Base-by-base conservation (phyloP, 2,329 filamentous ascomycete genomes). In the Aspergillus udagawae region DNA sequence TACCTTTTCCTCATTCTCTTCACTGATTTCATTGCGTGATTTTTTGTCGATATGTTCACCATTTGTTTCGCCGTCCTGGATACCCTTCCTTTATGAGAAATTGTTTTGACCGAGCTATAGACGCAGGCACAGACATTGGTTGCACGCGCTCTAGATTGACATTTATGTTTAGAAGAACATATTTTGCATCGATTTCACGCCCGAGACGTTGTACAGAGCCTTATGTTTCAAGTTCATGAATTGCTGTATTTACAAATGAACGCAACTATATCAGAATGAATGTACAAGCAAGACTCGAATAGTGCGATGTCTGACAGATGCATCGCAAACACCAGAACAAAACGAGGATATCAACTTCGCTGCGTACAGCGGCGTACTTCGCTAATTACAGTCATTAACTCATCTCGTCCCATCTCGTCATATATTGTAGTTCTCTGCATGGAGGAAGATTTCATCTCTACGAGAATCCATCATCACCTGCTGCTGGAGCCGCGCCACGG, bases 381-480 rank as follows among this genome's bases (percentile, higher is more conserved):
- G 32, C 32, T 17, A 38, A 38, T 45, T 23, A 17, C 42, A 45
- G 42, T 20, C 42, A 45, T 45, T 20, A 10, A 42, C 42, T 58
- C 12, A 21, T 51, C 25, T 41, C n/a, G n/a, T 14, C 21, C 32
- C 20, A n/a, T 45, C 52, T 56, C 25, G 53, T 81, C 74, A 96
- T 60, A 96, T 80, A 52, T 92, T 90, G 77, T 96, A 97, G 73
- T 97, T 97, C 80, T 97, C 93, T 3, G 92, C 90, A 78, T 97
- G 93, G 72, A 97, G 75, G 73, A 92, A 97, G 54, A 97, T 89
- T 82, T 97, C 93, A 70, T 97, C 92, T 49, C 89, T 83, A 65
- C 83, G 82, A 35, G 87, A 84, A 65, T 91, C 87, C 5, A 83
- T 86, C 88, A 91, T 92, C 51, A 97, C 92, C 73, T 88, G 85